A percentile compares a stretch with the other conserved stretches of the same genome.
Conservation (phyloP, 164 flowering plant genomes). For the Aristolochia fimbriata region DNA sequence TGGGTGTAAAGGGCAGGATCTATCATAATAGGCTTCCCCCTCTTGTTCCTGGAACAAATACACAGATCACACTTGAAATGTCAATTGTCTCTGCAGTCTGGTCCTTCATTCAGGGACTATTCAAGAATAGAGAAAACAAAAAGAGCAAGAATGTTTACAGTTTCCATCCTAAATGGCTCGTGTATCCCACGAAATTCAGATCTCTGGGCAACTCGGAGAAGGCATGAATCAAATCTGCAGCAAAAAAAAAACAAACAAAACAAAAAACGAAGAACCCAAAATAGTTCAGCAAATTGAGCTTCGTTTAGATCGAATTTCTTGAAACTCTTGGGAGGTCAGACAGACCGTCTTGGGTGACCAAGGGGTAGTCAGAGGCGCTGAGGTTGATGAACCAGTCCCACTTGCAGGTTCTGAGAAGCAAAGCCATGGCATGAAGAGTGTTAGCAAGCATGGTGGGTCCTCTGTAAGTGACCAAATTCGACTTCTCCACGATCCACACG, state of each 20-base stretch:
- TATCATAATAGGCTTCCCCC: slow-evolving; percentile 79
- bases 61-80: not conserved
- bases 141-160: slow-evolving; percentile 33
- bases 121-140: not conserved
- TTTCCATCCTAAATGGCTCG: slow-evolving; percentile 82
- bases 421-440: slow-evolving; percentile 76
- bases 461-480: slow-evolving; percentile 81
- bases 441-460: slow-evolving; percentile 92
- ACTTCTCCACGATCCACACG: slow-evolving; percentile 68
- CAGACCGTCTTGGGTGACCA: slow-evolving; percentile 95
- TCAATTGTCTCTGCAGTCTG: not conserved
- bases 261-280: slow-evolving; percentile 3
- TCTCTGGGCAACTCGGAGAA: slow-evolving; percentile 73
- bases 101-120: not conserved
- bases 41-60: slow-evolving; percentile 57
- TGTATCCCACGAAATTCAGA: slow-evolving; percentile 81
- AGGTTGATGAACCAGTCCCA: slow-evolving; percentile 99
- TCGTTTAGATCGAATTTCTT: too few species aligned
- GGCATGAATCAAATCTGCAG: slow-evolving; percentile 72
- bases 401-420: slow-evolving; percentile 49
- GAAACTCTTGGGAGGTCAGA: not conserved
- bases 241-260: too few species aligned
- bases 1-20: slow-evolving; percentile 75
- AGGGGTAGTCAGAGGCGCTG: slow-evolving; percentile 91
- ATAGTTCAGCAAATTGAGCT: not conserved